Evolutionary conservation across 805 yeast species (phyloP).

Genomic region (Ogataea nitratoaversa): DNA sequence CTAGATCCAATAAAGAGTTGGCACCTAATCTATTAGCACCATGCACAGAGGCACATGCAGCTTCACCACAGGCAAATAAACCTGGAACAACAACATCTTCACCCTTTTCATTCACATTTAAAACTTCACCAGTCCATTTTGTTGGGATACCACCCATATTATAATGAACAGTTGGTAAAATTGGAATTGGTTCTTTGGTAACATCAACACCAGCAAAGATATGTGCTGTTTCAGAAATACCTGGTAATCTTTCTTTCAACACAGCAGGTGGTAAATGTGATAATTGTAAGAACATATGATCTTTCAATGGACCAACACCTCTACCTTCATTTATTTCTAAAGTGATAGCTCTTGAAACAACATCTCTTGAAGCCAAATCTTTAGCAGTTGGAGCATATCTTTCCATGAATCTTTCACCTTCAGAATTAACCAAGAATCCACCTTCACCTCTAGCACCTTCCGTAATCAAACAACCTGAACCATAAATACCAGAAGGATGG

Average conservation of each 20-base stretch:
- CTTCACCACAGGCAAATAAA: constrained; percentile 95
- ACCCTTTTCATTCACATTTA: constrained; percentile 79
- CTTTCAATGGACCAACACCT: constrained; percentile 96
- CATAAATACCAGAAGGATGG: constrained; percentile 99
- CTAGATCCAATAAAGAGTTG: constrained; percentile 92
- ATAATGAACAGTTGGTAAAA: constrained; percentile 96
- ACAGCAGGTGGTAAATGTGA: constrained; percentile 91
- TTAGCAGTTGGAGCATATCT: constrained; percentile 98
- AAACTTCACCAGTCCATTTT: constrained; percentile 92
- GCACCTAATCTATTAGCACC: constrained; percentile 99
- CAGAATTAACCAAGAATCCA: constrained; percentile 91
- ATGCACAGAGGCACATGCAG: constrained; percentile 98
- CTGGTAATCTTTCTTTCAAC: constrained; percentile 93
- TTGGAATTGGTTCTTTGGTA: constrained; percentile 98
- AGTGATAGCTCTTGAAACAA: constrained; percentile 96
- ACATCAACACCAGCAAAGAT: constrained; percentile 99
- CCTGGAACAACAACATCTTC: constrained; percentile 91
- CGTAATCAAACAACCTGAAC: constrained; percentile 97
- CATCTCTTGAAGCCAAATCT: constrained; percentile 98
- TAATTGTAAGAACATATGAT: constrained; percentile 92
- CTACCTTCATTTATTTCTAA: constrained; percentile 98
- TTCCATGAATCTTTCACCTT: constrained; percentile 99
- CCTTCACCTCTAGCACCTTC: constrained; percentile 99
- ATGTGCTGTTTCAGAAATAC: constrained; percentile 97
- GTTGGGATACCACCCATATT: constrained; percentile 99